Conservation (phyloP, 2,329 filamentous ascomycete genomes). For the Ophiostoma triangulosporum region DNA sequence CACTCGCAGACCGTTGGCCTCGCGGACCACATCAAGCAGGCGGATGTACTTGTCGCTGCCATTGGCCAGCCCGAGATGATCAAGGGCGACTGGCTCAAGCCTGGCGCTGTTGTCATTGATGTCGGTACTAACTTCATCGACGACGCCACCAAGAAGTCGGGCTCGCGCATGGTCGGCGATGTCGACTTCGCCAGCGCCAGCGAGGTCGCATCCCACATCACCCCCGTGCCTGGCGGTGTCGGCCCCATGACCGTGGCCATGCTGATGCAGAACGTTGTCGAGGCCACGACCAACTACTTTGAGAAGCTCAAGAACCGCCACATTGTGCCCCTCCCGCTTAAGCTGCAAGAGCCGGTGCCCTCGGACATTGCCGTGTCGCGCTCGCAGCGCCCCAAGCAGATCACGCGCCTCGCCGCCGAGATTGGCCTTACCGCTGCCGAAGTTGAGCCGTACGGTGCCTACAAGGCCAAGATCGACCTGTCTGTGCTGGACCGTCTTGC, state of each 20-base stretch:
- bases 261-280: slow-evolving; percentile 90
- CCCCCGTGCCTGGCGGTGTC: slow-evolving; percentile 90
- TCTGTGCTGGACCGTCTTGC: slow-evolving; percentile 67
- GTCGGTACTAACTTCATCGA: slow-evolving; percentile 94
- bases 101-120: slow-evolving; percentile 89
- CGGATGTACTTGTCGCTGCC: slow-evolving; percentile 83
- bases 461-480: slow-evolving; percentile 92
- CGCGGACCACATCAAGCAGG: slow-evolving; percentile 59
- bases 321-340: slow-evolving; percentile 72
- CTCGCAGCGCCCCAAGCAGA: slow-evolving; percentile 80
- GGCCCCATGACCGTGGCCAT: slow-evolving; percentile 99
- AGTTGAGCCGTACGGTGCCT: slow-evolving; percentile 84
- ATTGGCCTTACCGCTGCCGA: slow-evolving; percentile 80
- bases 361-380: slow-evolving; percentile 90
- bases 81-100: slow-evolving; percentile 91
- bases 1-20: slow-evolving; percentile 76
- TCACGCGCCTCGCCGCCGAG: slow-evolving; percentile 72
- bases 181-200: slow-evolving; percentile 80
- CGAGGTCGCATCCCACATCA: slow-evolving; percentile 83
- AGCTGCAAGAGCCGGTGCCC: slow-evolving; percentile 68
- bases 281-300: slow-evolving; percentile 69
- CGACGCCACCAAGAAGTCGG: slow-evolving; percentile 81
- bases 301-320: slow-evolving; percentile 69
- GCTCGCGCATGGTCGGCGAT: slow-evolving; percentile 83
- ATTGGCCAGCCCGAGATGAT: slow-evolving; percentile 81